Percentiles rank a stretch among this genome's conserved stretches.
These are phyloP conservation scores for Cicer arietinum DNA, from an alignment of 306 rosid genomes.

Conservation along the genomic window DNA sequence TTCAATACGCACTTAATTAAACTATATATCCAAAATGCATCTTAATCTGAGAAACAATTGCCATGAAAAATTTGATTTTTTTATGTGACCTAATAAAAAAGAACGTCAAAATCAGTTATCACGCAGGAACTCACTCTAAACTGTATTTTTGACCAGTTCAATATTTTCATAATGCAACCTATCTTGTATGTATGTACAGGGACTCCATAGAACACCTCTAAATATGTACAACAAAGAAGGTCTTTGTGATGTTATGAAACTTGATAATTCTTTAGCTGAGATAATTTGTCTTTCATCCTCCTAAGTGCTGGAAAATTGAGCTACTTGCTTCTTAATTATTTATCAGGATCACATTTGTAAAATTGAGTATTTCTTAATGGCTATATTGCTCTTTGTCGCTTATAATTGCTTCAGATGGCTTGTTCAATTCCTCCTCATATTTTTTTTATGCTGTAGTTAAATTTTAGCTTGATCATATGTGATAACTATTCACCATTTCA, in stretches of 20 bases:
- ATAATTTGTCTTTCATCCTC: conserved; percentile 23
- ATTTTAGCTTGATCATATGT: conserved; percentile 26
- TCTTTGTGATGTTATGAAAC: conserved; percentile 11
- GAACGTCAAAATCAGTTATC: neutral
- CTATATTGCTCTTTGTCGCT: conserved; percentile 16
- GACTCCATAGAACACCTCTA: conserved; percentile 1
- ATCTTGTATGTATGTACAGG: conserved; percentile 7
- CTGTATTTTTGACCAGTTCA: conserved; percentile 19
- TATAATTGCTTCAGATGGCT: conserved; percentile 31
- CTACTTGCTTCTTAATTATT: conserved; percentile 31
- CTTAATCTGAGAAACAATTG: neutral
- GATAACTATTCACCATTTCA: conserved; percentile 49
- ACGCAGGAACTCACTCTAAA: conserved; percentile 24
- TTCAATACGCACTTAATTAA: too few relatives aligned
- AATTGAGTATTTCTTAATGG: conserved; percentile 29
- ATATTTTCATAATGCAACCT: conserved; percentile 20
- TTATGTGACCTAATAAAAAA: neutral
- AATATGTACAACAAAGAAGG: neutral
- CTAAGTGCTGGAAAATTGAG: conserved; percentile 32
- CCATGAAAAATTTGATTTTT: conserved; percentile 2
- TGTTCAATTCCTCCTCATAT: conserved; percentile 29
- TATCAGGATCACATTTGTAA: conserved; percentile 5
- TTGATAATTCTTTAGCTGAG: conserved; percentile 14
- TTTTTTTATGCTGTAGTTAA: conserved; percentile 17
- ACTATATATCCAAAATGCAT: too few relatives aligned